These are phyloP conservation scores for Pisolithus tinctorius DNA, from an alignment of 768 basidiomycete species.

Conservation along the genomic window DNA sequence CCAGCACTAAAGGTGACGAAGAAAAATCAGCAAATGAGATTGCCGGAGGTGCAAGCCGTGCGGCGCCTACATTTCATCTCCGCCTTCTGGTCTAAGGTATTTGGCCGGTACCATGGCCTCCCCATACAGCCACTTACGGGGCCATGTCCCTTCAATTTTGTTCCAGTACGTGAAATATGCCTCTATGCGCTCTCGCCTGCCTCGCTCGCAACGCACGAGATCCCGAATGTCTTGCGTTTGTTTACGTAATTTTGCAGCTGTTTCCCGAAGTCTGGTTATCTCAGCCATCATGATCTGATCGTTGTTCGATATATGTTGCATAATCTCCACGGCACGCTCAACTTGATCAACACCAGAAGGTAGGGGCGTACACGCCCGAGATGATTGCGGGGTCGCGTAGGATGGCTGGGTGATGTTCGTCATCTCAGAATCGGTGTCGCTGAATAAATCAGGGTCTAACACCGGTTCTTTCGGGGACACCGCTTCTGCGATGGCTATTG, in stretches of 20 bases:
- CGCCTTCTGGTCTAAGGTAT: slow-evolving; percentile 1
- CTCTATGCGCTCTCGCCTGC: slow-evolving; percentile 22
- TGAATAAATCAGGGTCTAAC: slow-evolving; percentile 10
- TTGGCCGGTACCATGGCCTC: slow-evolving; percentile 1
- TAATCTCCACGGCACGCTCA: slow-evolving; percentile 19
- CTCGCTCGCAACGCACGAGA: slow-evolving; percentile 16
- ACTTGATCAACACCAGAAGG: slow-evolving; percentile 13
- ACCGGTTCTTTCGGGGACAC: neutral
- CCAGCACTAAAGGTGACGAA: neutral
- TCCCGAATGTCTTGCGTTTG: slow-evolving; percentile 18
- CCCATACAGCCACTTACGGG: slow-evolving; percentile 18
- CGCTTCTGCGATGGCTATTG: neutral
- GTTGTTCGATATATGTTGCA: slow-evolving; percentile 16
- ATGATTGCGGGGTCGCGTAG: slow-evolving; percentile 18
- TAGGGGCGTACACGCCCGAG: slow-evolving; percentile 15
- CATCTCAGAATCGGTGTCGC: slow-evolving; percentile 19
- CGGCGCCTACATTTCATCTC: neutral
- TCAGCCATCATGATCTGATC: slow-evolving; percentile 12
- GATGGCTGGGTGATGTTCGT: slow-evolving; percentile 13
- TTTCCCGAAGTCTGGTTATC: slow-evolving; percentile 6
- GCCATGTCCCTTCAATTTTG: slow-evolving; percentile 17
- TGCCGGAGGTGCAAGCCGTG: neutral
- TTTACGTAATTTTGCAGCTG: slow-evolving; percentile 13
- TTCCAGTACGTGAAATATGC: slow-evolving; percentile 23
- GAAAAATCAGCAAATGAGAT: neutral